phyloP scores from a whole-genome alignment of 148 eudicot genomes.

The Heliamphora exappendiculata region DNA sequence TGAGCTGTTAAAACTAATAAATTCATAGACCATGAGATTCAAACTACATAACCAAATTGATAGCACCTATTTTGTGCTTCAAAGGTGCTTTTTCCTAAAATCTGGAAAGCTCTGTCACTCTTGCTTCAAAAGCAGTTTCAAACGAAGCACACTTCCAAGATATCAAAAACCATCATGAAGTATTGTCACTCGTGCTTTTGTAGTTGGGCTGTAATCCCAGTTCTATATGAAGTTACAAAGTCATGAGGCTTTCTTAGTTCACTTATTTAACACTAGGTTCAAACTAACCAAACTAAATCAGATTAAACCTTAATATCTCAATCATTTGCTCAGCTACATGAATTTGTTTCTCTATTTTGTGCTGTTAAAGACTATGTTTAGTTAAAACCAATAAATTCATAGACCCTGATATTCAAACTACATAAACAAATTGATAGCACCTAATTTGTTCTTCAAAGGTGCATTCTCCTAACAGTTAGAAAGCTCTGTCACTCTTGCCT shows the following conservation, averaged over 20 bases:
- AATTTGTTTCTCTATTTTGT: too few relatives aligned
- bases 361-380: too few relatives aligned
- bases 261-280: neutral
- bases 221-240: neutral
- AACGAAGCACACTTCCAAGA: neutral
- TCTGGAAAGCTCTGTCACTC: neutral
- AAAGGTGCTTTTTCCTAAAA: neutral
- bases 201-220: neutral
- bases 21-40: too few relatives aligned
- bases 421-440: neutral
- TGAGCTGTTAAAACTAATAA: too few relatives aligned
- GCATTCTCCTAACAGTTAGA: neutral
- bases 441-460: neutral
- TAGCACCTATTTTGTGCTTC: neutral
- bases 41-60: neutral
- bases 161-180: too few relatives aligned
- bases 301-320: too few relatives aligned
- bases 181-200: too few relatives aligned
- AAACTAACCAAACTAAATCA: too few relatives aligned
- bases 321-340: too few relatives aligned
- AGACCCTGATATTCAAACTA: too few relatives aligned
- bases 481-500: neutral
- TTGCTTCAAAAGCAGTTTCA: neutral
- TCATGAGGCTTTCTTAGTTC: neutral
- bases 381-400: too few relatives aligned